These are phyloP conservation scores for Mycena floridula DNA, from an alignment of 768 basidiomycete species.

Conservation along the genomic window DNA sequence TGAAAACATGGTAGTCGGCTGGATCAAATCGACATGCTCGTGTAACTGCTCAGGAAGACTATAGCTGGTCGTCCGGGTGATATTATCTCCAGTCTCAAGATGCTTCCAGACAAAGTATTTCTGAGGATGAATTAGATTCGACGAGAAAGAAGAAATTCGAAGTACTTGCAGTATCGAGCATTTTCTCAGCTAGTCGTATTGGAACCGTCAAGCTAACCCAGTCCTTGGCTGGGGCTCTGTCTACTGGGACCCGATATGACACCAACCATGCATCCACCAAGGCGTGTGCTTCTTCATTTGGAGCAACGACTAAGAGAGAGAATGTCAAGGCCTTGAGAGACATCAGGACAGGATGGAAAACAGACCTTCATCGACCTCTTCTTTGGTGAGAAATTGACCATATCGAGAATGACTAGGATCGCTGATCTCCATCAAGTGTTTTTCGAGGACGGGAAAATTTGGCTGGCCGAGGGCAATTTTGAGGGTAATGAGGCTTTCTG, in stretches of 20 bases:
- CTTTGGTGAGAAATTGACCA: constrained; percentile 54
- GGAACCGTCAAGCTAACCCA: constrained; percentile 61
- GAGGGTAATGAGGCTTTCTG: constrained; percentile 42
- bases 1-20: constrained; percentile 68
- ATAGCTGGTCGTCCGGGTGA: constrained; percentile 66
- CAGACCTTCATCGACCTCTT: constrained; percentile 59
- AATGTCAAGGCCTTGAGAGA: too few relatives aligned
- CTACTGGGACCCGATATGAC: constrained; percentile 44
- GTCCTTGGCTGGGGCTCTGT: constrained; percentile 54
- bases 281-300: constrained; percentile 44
- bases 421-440: constrained; percentile 51
- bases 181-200: constrained; percentile 54
- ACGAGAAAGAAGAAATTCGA: not conserved
- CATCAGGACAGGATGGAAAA: too few relatives aligned
- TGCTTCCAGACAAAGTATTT: constrained; percentile 62
- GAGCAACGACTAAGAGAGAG: constrained; percentile 56
- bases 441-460: constrained; percentile 42
- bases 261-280: constrained; percentile 59
- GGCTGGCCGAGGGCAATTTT: constrained; percentile 54
- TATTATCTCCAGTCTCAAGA: constrained; percentile 38
- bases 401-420: constrained; percentile 50
- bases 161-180: constrained; percentile 59
- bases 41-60: constrained; percentile 56
- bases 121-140: constrained; percentile 22
- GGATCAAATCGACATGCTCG: constrained; percentile 58